Evolutionary conservation across 768 basidiomycete genomes (phyloP).

Genomic region (Rickenella mellea): DNA sequence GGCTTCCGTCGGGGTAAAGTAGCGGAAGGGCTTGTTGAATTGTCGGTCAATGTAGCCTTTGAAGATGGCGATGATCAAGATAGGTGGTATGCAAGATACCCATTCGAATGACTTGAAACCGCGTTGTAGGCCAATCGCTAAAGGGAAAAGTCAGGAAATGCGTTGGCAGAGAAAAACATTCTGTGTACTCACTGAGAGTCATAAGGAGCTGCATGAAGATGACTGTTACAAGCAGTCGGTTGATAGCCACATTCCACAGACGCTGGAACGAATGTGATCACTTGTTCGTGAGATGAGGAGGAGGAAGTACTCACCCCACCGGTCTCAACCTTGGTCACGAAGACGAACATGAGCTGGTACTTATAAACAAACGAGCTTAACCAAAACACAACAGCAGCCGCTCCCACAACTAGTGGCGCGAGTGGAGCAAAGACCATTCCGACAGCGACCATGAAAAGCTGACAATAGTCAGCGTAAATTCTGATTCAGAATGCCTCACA

Average conservation of each 20-base stretch:
- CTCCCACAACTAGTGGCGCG: constrained; percentile 81
- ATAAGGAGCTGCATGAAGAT: constrained; percentile 84
- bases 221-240: constrained; percentile 71
- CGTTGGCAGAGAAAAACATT: not conserved
- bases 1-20: constrained; percentile 73
- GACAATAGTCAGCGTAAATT: constrained; percentile 6
- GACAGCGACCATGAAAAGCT: constrained; percentile 90
- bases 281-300: not conserved
- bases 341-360: constrained; percentile 96
- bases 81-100: constrained; percentile 79
- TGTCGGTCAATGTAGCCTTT: constrained; percentile 73
- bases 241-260: constrained; percentile 89
- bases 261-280: constrained; percentile 36
- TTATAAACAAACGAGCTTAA: constrained; percentile 84
- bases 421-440: constrained; percentile 91
- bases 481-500: constrained; percentile 11
- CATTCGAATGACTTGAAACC: constrained; percentile 63
- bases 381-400: constrained; percentile 83
- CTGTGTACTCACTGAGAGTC: constrained; percentile 68
- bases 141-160: constrained; percentile 3
- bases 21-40: constrained; percentile 63
- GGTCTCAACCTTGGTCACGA: constrained; percentile 78
- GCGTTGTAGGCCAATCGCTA: constrained; percentile 81
- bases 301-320: constrained; percentile 62
- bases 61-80: constrained; percentile 70